Evolutionary conservation across 139 green algal species (phyloP), one percentile per base, ranked within the genome.

Genomic region (Chlorella sp.): DNA sequence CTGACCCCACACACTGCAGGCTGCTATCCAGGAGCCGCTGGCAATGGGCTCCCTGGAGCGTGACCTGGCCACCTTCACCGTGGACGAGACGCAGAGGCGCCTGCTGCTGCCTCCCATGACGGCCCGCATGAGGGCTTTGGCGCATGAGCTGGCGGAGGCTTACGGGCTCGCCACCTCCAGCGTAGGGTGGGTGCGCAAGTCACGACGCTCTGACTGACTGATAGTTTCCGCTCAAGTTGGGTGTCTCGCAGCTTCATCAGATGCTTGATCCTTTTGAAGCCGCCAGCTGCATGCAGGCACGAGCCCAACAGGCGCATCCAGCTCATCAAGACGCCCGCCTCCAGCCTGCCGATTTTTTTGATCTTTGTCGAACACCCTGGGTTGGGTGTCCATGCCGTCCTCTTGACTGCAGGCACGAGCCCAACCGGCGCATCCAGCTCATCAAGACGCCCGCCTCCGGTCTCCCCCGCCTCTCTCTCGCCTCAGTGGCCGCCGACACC

Each of bases 111-210:
- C 74, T 2, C 31, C 78, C 6, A 86, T 88, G 88, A 83, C 77
- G 0, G 70, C 72, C 31, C 50, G 75, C 10, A 72, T 86, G 76
- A 80, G 88, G 4, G 59, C 61, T 24, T 69, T 92, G 42, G 79
- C 79, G 65, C 87, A 93, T 63, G 75, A 78, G 49, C 75, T 92
- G 59, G 84, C 86, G 1, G 72, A 81, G 60, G 76, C 85, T 33
- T 93, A 88, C 61, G 88, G 86, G 1, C 55, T 93, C 1, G 74
- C 83, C 23, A 86, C 75, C 0, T 62, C 71, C 35, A 77, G 68
- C 22, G 67, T 68, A 22, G 88, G 86, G 31, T 72, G 30, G 26
- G 71, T n/a, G n/a, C n/a, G n/a, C n/a, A n/a, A n/a, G n/a, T n/a
- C n/a, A n/a, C n/a, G n/a, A n/a, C n/a, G n/a, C n/a, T n/a, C n/a